Conservation (phyloP, 2,329 filamentous ascomycete species). For the Sporothrix schenckii region DNA sequence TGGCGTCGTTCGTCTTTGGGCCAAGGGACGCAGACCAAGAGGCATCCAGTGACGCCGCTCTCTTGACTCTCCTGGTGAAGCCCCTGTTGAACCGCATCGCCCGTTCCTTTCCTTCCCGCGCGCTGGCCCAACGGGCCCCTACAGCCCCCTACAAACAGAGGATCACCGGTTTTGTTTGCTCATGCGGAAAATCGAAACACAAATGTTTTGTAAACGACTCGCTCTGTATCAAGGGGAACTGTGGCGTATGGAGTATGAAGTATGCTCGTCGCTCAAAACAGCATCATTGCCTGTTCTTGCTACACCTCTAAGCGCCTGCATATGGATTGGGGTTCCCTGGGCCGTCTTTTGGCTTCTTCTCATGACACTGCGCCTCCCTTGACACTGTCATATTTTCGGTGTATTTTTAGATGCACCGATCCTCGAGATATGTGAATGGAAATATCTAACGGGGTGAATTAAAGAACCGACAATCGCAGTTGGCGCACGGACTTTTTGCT, state of each 20-base stretch:
- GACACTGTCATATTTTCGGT: not conserved
- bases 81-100: constrained; percentile 1
- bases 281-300: not conserved
- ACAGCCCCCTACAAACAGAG: not conserved
- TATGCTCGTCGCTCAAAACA: not conserved
- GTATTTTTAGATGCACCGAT: constrained; percentile 7
- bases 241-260: not conserved
- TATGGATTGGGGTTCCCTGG: not conserved
- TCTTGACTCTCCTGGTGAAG: not conserved
- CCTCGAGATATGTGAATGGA: not conserved
- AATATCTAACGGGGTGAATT: not conserved
- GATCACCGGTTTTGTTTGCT: constrained; percentile 15
- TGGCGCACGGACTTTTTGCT: not conserved
- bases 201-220: too few relatives aligned
- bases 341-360: not conserved
- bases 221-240: not conserved
- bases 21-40: too few relatives aligned
- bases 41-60: not conserved
- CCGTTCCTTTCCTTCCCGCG: not conserved
- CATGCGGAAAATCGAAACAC: constrained; percentile 2
- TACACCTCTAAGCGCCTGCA: constrained; percentile 4
- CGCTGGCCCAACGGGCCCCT: not conserved
- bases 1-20: too few relatives aligned
- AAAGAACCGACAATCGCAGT: not conserved
- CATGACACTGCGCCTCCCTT: not conserved